phyloP scores from a whole-genome alignment of 345 rosid genomes.

The Populus alba region DNA sequence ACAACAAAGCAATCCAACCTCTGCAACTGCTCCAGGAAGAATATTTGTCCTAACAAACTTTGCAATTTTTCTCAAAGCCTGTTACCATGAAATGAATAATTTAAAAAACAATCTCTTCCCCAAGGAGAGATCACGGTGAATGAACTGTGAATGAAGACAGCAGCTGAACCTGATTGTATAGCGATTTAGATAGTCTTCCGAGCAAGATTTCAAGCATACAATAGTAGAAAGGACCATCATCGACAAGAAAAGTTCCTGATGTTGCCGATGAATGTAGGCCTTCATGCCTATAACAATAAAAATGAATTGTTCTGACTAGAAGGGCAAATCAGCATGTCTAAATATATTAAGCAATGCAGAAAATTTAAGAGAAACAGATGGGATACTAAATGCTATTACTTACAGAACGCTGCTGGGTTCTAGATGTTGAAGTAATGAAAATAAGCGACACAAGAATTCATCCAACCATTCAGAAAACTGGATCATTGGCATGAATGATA shows the following conservation, averaged over 20 bases:
- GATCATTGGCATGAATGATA: conserved; percentile 72
- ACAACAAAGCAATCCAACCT: conserved; percentile 97
- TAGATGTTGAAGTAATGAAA: conserved; percentile 83
- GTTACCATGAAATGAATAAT: conserved; percentile 25
- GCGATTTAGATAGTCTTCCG: conserved; percentile 81
- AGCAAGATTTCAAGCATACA: conserved; percentile 98
- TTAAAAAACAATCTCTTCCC: conserved; percentile 3
- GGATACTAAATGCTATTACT: conserved; percentile 33
- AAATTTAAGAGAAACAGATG: background rate
- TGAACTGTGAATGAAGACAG: conserved; percentile 15
- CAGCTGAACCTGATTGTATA: conserved; percentile 69
- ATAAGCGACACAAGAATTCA: conserved; percentile 87
- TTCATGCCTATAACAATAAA: conserved; percentile 65
- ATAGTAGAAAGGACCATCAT: conserved; percentile 94
- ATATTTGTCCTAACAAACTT: conserved; percentile 87
- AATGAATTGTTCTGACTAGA: conserved; percentile 6
- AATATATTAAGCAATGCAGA: background rate
- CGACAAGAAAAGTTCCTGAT: conserved; percentile 93
- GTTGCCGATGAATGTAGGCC: conserved; percentile 86
- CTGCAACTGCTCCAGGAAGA: conserved; percentile 99
- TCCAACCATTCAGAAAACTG: conserved; percentile 94
- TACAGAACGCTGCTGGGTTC: conserved; percentile 90
- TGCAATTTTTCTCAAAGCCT: conserved; percentile 94
- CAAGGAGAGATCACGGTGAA: background rate
- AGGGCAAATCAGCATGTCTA: background rate